A percentile compares a stretch with the other conserved stretches of the same genome.
phyloP scores from a whole-genome alignment of 352 stramenopile genomes.

The Pythium vanterpoolii region DNA sequence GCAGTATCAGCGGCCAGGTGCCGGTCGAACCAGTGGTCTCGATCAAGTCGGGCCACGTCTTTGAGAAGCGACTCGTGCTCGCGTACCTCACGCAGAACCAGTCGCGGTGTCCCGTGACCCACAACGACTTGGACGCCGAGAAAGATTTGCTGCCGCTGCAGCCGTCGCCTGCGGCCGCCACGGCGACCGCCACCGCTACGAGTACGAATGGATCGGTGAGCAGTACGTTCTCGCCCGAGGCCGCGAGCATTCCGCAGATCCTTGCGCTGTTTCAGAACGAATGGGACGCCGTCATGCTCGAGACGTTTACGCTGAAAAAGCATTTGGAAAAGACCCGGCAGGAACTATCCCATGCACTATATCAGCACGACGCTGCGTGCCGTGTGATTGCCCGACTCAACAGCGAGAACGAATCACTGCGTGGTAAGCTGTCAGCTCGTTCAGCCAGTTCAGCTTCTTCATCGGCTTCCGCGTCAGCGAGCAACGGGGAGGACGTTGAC shows the following conservation, averaged over 20 bases:
- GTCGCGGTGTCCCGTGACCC: constrained; percentile 69
- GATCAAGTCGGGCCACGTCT: constrained; percentile 83
- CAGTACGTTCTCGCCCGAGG: constrained; percentile 34
- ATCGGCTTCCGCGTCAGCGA: constrained; percentile 11
- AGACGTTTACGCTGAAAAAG: constrained; percentile 93
- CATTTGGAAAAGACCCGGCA: constrained; percentile 93
- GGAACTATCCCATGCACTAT: constrained; percentile 93
- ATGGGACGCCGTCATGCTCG: constrained; percentile 93
- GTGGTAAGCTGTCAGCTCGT: constrained; percentile 27
- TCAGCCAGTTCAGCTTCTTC: too few relatives aligned
- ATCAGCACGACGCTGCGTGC: constrained; percentile 96
- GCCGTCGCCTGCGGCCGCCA: constrained; percentile 16
- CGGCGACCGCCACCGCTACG: not conserved
- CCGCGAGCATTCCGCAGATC: constrained; percentile 61
- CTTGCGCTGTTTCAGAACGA: constrained; percentile 87
- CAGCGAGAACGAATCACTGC: constrained; percentile 62
- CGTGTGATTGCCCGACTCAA: constrained; percentile 93
- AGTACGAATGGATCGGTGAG: not conserved
- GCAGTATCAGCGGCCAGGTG: constrained; percentile 79
- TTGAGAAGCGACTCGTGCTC: constrained; percentile 84
- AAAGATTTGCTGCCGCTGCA: constrained; percentile 71
- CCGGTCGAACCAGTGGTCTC: constrained; percentile 79
- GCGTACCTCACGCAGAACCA: constrained; percentile 76
- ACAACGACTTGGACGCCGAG: constrained; percentile 49
- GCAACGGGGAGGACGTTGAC: constrained; percentile 43